phyloP scores from a whole-genome alignment of 352 stramenopile genomes.

The Blastocystis sp. region DNA sequence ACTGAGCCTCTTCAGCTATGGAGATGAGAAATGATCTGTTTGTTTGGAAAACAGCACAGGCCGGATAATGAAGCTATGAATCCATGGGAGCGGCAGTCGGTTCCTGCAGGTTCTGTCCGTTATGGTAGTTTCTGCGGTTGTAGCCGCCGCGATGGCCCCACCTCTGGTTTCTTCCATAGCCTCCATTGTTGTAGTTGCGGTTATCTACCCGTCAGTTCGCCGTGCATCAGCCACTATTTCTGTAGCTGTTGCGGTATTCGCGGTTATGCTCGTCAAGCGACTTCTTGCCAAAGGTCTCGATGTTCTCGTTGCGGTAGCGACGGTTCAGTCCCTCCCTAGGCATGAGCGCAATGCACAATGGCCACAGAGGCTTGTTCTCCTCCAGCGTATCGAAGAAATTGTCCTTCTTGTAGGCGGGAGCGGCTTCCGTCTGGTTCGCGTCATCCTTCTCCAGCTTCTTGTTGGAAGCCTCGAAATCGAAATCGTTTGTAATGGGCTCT shows the following conservation, averaged over 20 bases:
- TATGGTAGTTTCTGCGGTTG: neutral
- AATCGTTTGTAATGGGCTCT: constrained; percentile 61
- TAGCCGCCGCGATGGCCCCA: constrained; percentile 20
- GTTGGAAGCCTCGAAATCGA: constrained; percentile 64
- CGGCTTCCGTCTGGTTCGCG: neutral
- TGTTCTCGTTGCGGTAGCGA: constrained; percentile 38
- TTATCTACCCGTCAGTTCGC: neutral
- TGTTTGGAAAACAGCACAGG: neutral
- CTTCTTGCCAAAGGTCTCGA: constrained; percentile 43
- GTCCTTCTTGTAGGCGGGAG: constrained; percentile 60
- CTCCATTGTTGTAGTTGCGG: neutral
- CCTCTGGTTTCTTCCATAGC: neutral
- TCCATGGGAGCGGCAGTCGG: neutral
- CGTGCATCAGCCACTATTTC: neutral
- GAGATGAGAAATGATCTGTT: neutral
- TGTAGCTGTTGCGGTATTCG: constrained; percentile 24
- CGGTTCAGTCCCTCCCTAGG: neutral
- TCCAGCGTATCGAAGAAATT: constrained; percentile 61
- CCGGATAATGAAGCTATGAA: neutral
- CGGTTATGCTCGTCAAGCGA: constrained; percentile 54
- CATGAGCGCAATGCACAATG: neutral
- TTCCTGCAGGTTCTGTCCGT: neutral
- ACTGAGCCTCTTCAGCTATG: neutral
- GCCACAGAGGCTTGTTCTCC: neutral
- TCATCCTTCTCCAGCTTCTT: constrained; percentile 57